Evolutionary conservation across 2,329 filamentous ascomycete genomes (phyloP).

Genomic region (Aspergillus tamarii): DNA sequence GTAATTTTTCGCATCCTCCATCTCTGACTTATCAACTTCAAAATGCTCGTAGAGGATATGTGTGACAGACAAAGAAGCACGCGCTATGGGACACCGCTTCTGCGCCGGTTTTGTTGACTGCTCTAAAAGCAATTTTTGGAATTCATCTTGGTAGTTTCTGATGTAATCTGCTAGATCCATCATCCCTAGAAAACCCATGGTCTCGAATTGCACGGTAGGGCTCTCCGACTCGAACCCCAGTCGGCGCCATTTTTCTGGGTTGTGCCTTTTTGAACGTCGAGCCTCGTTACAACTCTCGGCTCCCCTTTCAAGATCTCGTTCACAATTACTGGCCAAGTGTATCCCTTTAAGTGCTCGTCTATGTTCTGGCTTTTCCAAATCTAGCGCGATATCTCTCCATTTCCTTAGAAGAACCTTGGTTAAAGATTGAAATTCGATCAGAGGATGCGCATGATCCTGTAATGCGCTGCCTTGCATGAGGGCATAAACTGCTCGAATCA

Average conservation of each 20-base stretch:
- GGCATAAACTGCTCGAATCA: constrained; percentile 88
- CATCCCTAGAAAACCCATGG: constrained; percentile 87
- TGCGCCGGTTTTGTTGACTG: constrained; percentile 73
- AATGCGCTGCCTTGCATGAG: constrained; percentile 94
- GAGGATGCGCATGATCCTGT: constrained; percentile 84
- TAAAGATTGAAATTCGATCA: constrained; percentile 90
- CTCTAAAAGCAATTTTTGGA: constrained; percentile 88
- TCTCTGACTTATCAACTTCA: constrained; percentile 81
- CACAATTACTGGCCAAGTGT: constrained; percentile 72
- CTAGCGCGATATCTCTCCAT: constrained; percentile 84
- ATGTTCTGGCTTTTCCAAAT: constrained; percentile 86
- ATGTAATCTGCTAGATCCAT: constrained; percentile 98
- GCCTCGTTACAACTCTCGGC: constrained; percentile 43
- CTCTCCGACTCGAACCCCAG: constrained; percentile 90
- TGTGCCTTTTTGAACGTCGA: constrained; percentile 71
- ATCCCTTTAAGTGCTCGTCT: constrained; percentile 82
- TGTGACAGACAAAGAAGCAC: constrained; percentile 84
- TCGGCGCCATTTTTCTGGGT: constrained; percentile 89
- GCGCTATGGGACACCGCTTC: constrained; percentile 82
- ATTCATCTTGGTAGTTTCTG: constrained; percentile 85
- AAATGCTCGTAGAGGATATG: constrained; percentile 93
- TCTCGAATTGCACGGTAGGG: constrained; percentile 81
- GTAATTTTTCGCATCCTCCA: constrained; percentile 77
- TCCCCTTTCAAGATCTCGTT: constrained; percentile 35
- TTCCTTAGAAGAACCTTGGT: constrained; percentile 85